phyloP scores from a whole-genome alignment of 2,329 filamentous ascomycete genomes.

The Aspergillus hiratsukae region DNA sequence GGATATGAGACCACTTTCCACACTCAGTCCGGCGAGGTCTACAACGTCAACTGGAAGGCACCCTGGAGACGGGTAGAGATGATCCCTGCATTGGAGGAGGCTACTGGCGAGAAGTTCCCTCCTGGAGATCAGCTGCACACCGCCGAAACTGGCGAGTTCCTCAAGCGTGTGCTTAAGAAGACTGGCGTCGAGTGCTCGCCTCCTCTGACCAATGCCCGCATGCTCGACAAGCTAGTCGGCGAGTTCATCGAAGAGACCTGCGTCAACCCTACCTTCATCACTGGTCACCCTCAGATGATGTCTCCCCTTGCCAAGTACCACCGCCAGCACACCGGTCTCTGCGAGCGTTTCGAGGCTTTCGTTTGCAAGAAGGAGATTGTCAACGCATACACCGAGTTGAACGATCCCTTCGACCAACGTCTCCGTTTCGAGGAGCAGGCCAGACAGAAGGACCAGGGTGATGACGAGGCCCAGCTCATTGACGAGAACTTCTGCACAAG shows the following conservation, averaged over 20 bases:
- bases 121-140: constrained; percentile 86
- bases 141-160: constrained; percentile 80
- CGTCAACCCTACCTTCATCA: constrained; percentile 89
- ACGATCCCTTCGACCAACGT: constrained; percentile 92
- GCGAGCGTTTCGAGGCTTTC: constrained; percentile 96
- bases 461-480: constrained; percentile 92
- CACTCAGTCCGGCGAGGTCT: constrained; percentile 78
- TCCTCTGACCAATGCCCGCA: constrained; percentile 87
- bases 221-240: constrained; percentile 91
- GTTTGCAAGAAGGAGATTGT: constrained; percentile 96
- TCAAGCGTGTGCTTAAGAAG: constrained; percentile 80
- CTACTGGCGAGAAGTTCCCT: constrained; percentile 89
- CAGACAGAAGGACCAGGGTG: constrained; percentile 89
- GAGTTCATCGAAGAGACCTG: constrained; percentile 94
- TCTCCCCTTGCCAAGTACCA: constrained; percentile 95
- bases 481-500: constrained; percentile 93
- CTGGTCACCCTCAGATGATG: constrained; percentile 82
- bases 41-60: constrained; percentile 91
- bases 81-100: constrained; percentile 88
- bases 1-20: constrained; percentile 80
- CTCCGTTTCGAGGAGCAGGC: constrained; percentile 92
- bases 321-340: constrained; percentile 73
- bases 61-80: constrained; percentile 94
- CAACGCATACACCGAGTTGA: constrained; percentile 97
- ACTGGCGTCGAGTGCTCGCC: constrained; percentile 84